phyloP scores from a whole-genome alignment of 2,329 filamentous ascomycete genomes.

The Hymenoscyphus salicellus region DNA sequence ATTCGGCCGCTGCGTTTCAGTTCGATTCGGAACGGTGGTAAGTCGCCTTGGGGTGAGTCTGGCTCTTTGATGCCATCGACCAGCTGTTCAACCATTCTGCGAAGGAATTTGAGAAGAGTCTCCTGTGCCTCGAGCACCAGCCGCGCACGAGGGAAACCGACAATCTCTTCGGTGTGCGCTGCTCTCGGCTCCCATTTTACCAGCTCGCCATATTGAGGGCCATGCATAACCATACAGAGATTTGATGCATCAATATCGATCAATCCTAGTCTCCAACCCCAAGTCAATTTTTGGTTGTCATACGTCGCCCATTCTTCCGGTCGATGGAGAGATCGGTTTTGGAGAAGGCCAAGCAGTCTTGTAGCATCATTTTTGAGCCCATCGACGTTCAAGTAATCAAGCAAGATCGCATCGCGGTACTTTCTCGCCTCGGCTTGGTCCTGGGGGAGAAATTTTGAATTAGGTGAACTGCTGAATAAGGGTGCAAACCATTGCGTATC shows the following conservation, averaged over 20 bases:
- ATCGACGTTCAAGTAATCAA: slow-evolving; percentile 2
- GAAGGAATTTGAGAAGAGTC: slow-evolving; percentile 4
- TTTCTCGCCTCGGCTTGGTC: neutral
- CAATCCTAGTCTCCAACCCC: slow-evolving; percentile 2
- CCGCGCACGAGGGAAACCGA: slow-evolving; percentile 12
- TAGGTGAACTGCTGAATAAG: neutral
- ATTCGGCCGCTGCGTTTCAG: slow-evolving; percentile 2
- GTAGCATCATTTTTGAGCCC: neutral
- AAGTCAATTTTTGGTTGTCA: slow-evolving; percentile 4
- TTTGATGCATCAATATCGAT: slow-evolving; percentile 6
- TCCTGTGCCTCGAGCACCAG: slow-evolving; percentile 13
- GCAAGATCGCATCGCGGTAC: neutral
- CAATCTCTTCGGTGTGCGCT: slow-evolving; percentile 7
- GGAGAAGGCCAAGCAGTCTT: neutral
- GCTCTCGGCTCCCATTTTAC: slow-evolving; percentile 9
- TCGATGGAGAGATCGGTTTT: neutral
- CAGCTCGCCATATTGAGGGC: slow-evolving; percentile 14
- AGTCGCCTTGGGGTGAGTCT: neutral
- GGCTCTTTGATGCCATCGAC: slow-evolving; percentile 6
- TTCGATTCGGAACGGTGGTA: neutral
- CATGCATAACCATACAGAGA: slow-evolving; percentile 14
- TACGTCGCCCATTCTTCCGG: slow-evolving; percentile 1
- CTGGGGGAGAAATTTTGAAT: neutral
- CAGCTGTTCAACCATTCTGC: slow-evolving; percentile 11
- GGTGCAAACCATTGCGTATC: slow-evolving; percentile 1